phyloP scores from a whole-genome alignment of 441 rosid genomes.

The Jatropha multifida region DNA sequence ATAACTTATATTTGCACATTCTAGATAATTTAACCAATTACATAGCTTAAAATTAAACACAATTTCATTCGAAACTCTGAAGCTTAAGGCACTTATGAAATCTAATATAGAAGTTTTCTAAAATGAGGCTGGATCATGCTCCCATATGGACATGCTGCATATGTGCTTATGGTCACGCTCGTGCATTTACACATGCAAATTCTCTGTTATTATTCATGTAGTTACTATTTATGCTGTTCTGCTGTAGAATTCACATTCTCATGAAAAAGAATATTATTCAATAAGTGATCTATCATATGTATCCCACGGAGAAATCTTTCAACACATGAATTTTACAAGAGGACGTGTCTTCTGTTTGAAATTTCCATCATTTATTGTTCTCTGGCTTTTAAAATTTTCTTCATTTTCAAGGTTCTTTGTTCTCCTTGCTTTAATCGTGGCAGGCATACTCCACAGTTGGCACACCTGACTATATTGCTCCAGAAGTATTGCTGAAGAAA shows the following conservation, averaged over 20 bases:
- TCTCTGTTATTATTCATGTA: neutral
- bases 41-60: neutral
- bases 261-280: neutral
- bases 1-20: neutral
- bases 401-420: conserved; percentile 23
- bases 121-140: neutral
- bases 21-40: neutral
- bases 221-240: neutral
- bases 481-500: conserved; percentile 92
- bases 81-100: neutral
- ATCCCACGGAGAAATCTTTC: neutral
- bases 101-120: neutral
- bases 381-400: neutral
- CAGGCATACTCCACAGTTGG: conserved; percentile 98
- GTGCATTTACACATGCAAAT: neutral
- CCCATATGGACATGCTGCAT: neutral
- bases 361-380: neutral
- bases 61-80: neutral
- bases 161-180: neutral
- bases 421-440: conserved; percentile 26
- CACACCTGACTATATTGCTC: conserved; percentile 96
- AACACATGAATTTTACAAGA: neutral
- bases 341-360: neutral
- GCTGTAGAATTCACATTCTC: neutral
- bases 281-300: neutral